A percentile compares a stretch with the other conserved stretches of the same genome.
Conservation (phyloP, 2,329 filamentous ascomycete genomes). For the Epichloe uncinata region DNA sequence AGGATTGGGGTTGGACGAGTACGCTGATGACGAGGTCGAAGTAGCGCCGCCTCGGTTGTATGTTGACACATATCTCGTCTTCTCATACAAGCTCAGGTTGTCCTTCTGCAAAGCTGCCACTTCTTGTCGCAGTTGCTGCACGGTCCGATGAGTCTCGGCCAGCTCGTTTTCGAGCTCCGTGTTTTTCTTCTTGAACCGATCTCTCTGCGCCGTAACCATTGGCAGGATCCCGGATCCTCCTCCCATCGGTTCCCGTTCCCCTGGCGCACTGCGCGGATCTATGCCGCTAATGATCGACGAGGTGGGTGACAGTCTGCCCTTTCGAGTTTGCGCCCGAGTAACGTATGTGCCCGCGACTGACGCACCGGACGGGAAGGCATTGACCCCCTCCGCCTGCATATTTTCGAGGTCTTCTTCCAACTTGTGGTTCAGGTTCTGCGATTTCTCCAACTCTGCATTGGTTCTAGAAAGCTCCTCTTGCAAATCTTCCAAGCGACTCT, state of each 20-base stretch:
- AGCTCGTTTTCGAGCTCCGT: conserved; percentile 80
- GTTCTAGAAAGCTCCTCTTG: conserved; percentile 74
- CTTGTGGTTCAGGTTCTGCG: conserved; percentile 72
- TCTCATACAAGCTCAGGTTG: conserved; percentile 92
- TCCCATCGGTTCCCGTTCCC: conserved; percentile 49
- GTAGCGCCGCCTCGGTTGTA: conserved; percentile 63
- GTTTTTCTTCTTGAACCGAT: conserved; percentile 96
- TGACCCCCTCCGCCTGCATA: conserved; percentile 73
- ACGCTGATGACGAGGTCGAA: conserved; percentile 50
- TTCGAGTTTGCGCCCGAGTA: conserved; percentile 46
- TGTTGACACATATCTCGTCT: conserved; percentile 88
- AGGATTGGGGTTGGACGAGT: conserved; percentile 59
- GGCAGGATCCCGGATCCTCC: conserved; percentile 80
- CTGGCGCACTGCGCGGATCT: conserved; percentile 45
- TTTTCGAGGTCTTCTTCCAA: conserved; percentile 84
- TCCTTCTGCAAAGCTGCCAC: conserved; percentile 88
- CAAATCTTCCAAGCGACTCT: conserved; percentile 62
- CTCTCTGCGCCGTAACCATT: conserved; percentile 95
- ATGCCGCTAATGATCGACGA: conserved; percentile 99
- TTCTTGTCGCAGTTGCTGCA: conserved; percentile 81
- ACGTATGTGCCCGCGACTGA: conserved; percentile 88
- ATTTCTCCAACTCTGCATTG: conserved; percentile 75
- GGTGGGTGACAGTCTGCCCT: conserved; percentile 71
- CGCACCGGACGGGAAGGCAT: conserved; percentile 75
- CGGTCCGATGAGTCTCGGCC: conserved; percentile 66